These are phyloP conservation scores for Kodamaea fukazawae DNA, from an alignment of 805 yeast species.

Conservation along the genomic window DNA sequence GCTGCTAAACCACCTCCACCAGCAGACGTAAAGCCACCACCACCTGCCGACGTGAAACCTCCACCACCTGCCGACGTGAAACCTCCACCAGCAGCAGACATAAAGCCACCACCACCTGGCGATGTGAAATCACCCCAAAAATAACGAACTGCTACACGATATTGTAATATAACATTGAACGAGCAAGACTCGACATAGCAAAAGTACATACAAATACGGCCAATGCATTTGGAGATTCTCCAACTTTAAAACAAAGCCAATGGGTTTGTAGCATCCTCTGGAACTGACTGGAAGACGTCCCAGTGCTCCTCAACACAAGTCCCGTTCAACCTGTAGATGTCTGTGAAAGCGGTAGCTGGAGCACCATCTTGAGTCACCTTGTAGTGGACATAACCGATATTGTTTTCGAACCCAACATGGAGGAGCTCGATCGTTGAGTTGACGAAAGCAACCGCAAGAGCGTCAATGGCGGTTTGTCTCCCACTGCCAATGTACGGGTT, in stretches of 20 bases:
- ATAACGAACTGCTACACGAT: too few species aligned
- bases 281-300: conserved; percentile 1
- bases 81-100: conserved; percentile 1
- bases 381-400: conserved; percentile 3
- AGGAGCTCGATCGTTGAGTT: not conserved
- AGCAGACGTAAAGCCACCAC: conserved; percentile 8
- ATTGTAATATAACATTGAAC: too few species aligned
- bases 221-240: too few species aligned
- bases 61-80: conserved; percentile 13
- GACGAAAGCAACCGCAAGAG: not conserved
- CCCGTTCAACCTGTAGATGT: conserved; percentile 4
- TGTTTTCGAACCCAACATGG: conserved; percentile 2
- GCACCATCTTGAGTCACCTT: not conserved
- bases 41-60: conserved; percentile 12
- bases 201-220: too few species aligned
- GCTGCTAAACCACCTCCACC: conserved; percentile 12
- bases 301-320: conserved; percentile 6
- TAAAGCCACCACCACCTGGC: conserved; percentile 11
- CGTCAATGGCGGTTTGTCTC: not conserved
- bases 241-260: conserved; percentile 3
- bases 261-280: conserved; percentile 3
- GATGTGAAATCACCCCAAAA: conserved; percentile 18
- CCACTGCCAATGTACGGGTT: conserved; percentile 1
- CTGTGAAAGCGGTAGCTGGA: not conserved
- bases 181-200: too few species aligned